A percentile compares a stretch with the other conserved stretches of the same genome.
These are phyloP conservation scores for Aschersonia sp. DNA, from an alignment of 2,329 filamentous ascomycete species.

Conservation along the genomic window DNA sequence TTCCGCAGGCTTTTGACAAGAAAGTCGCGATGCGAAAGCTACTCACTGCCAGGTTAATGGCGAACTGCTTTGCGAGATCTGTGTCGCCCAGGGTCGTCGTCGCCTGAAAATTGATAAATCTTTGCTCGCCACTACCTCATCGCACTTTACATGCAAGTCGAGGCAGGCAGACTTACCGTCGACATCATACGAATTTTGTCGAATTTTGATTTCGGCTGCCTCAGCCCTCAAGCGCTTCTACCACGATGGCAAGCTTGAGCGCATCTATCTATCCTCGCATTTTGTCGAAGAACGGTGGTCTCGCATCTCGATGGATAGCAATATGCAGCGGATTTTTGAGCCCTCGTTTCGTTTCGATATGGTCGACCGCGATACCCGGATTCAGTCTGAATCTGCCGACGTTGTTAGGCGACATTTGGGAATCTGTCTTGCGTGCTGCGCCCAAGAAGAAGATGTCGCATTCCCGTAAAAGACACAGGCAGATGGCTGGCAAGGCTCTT, in stretches of 20 bases:
- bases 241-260: slow-evolving; percentile 6
- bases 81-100: too few relatives aligned
- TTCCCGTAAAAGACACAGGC: slow-evolving; percentile 82
- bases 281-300: slow-evolving; percentile 24
- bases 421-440: slow-evolving; percentile 78
- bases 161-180: too few relatives aligned
- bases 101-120: too few relatives aligned
- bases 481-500: slow-evolving; percentile 89
- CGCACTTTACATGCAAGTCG: too few relatives aligned
- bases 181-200: background rate
- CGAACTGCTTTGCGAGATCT: background rate
- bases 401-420: slow-evolving; percentile 76
- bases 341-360: slow-evolving; percentile 33
- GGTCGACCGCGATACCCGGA: slow-evolving; percentile 44
- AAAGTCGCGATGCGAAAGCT: background rate
- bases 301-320: slow-evolving; percentile 26
- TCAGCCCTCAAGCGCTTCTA: background rate
- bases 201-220: background rate
- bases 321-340: slow-evolving; percentile 30
- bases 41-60: background rate
- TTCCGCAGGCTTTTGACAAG: slow-evolving; percentile 2
- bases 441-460: slow-evolving; percentile 99
- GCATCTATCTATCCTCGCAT: slow-evolving; percentile 41
- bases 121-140: too few relatives aligned
- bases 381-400: slow-evolving; percentile 40